phyloP scores from a whole-genome alignment of 2,329 filamentous ascomycete genomes.

The Alternaria conjuncta region DNA sequence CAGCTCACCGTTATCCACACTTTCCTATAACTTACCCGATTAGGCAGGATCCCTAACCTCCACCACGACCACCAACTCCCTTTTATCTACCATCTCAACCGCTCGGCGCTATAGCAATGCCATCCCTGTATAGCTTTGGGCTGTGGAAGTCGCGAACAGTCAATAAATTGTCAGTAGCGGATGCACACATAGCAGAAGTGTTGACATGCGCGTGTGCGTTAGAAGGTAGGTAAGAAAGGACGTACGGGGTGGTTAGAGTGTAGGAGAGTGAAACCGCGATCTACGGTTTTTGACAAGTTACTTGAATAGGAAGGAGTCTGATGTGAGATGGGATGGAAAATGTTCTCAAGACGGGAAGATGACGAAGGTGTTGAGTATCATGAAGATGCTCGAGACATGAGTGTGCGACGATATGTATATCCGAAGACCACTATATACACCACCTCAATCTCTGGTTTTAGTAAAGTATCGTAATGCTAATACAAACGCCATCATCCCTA shows the following conservation, averaged over 20 bases:
- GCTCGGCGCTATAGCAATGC: background rate
- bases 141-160: rapidly evolving
- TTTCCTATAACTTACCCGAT: background rate
- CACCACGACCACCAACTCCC: background rate
- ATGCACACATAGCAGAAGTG: background rate
- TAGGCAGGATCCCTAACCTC: background rate
- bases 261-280: background rate
- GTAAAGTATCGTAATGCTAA: background rate
- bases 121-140: rapidly evolving
- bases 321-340: background rate
- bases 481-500: background rate
- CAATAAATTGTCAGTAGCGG: background rate
- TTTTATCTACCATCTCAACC: background rate
- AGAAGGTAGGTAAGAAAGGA: background rate
- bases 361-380: background rate
- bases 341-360: background rate
- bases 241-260: background rate
- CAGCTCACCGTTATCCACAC: background rate
- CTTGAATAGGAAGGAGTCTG: background rate
- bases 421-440: background rate
- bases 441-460: background rate
- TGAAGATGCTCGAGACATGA: background rate
- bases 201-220: background rate
- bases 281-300: background rate
- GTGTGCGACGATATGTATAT: background rate